Conservation (phyloP, 2,329 filamentous ascomycete genomes). For the Sporothrix dimorphospora region DNA sequence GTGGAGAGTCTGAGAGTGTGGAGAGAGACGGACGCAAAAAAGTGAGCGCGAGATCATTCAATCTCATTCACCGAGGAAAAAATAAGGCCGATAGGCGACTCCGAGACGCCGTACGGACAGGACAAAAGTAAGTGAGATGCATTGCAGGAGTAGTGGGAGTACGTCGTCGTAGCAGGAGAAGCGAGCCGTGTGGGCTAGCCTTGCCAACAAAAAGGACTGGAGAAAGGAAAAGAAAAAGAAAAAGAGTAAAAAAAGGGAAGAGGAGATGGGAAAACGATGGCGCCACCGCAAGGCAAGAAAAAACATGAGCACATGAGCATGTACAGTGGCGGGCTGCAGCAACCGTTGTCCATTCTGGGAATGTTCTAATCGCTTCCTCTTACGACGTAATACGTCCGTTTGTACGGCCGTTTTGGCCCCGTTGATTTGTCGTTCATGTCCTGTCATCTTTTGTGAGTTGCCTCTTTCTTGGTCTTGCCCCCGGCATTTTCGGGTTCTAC, state of each 20-base stretch:
- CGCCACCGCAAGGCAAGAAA: neutral
- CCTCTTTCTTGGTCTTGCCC: neutral
- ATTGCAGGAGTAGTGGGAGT: neutral
- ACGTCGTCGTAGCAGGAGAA: neutral
- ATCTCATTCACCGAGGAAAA: neutral
- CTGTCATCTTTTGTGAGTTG: neutral
- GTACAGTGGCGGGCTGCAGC: neutral
- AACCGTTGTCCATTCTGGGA: neutral
- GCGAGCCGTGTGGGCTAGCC: neutral
- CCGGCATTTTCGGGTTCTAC: neutral
- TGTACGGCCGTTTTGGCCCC: neutral
- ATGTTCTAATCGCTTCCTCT: too few species aligned
- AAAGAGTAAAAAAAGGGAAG: neutral
- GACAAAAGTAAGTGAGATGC: conserved; percentile 5
- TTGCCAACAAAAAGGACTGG: neutral
- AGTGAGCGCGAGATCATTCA: neutral
- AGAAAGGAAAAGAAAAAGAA: neutral
- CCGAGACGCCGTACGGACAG: neutral
- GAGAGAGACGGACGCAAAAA: neutral
- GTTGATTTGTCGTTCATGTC: neutral
- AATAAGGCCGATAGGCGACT: conserved; percentile 18
- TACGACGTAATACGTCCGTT: too few species aligned
- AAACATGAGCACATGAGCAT: neutral
- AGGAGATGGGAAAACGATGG: neutral
- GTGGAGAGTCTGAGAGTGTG: neutral